Evolutionary conservation across 2,329 filamentous ascomycete genomes (phyloP), one percentile per base, ranked within the genome.

Genomic region (Ciborinia camelliae): DNA sequence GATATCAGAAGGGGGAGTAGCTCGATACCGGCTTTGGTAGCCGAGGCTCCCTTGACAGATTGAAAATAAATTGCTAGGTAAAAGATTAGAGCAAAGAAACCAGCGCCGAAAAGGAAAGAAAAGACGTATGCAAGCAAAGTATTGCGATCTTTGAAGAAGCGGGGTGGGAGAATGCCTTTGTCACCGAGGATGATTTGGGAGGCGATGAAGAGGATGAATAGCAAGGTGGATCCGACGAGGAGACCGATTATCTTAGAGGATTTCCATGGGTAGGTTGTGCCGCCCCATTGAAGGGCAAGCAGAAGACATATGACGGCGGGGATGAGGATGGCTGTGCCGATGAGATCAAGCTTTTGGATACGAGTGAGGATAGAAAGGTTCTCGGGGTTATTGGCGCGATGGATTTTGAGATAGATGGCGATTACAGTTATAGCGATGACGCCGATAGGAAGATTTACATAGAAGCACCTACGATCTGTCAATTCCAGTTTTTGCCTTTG

Each of bases 21-120:
- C 18, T 77, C 75, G 62, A 81, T 79, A 5, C 80, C 80, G 2
- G 78, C 77, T 64, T 78, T 70, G 5, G 79, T 76, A 15, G 80
- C 78, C 3, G 75, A 76, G 9, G 76, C 73, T 45, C 71, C 72
- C 67, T 76, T 72, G 20, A 77, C 71, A 15, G 71, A 70, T 65
- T 76, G 70, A 75, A 65, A 76, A 65, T 74, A 76, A 30, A 76
- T 74, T 9, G 75, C 68, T 0, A 75, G 65, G 66, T 74, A 75
- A 63, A 70, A 74, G 35, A 72, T 70, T 7, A 75, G 67, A 37
- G 73, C 67, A 60, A 75, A 71, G 66, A 74, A 73, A 12, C 66
- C 69, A 2, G 68, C 66, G 12, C 70, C 70, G 47, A 74, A 71
- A 52, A 71, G 69, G 23, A 71, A 67, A 0, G 69, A 58, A 23